Evolutionary conservation across 2,329 filamentous ascomycete species (phyloP).

Genomic region (Ciborinia camelliae): DNA sequence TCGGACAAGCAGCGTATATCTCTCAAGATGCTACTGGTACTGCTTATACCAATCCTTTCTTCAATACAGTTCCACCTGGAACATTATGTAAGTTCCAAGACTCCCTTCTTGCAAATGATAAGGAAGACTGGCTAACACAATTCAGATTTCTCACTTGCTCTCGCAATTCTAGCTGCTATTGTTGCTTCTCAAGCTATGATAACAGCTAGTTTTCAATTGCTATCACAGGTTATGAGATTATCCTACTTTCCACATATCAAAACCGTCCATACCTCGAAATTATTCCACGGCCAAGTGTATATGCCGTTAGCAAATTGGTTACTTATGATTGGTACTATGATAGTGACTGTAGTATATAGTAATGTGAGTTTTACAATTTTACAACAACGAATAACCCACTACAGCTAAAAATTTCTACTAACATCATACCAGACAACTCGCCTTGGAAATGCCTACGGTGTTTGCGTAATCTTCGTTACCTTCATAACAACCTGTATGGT

Average conservation of each 20-base stretch:
- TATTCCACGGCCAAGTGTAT: constrained; percentile 72
- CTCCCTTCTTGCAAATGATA: neutral
- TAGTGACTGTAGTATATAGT: constrained; percentile 71
- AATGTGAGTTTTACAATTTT: constrained; percentile 48
- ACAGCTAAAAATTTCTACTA: neutral
- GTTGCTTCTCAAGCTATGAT: constrained; percentile 79
- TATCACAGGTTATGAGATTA: constrained; percentile 68
- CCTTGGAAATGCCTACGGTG: constrained; percentile 72
- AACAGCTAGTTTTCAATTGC: constrained; percentile 65
- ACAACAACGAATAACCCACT: neutral
- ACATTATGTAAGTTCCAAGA: constrained; percentile 48
- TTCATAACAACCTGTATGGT: constrained; percentile 77
- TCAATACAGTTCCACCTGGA: constrained; percentile 64
- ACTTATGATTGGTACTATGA: constrained; percentile 70
- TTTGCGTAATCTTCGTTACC: constrained; percentile 76
- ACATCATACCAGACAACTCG: constrained; percentile 53
- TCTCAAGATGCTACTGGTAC: constrained; percentile 50
- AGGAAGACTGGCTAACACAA: neutral
- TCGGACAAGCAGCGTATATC: constrained; percentile 72
- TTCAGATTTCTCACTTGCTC: constrained; percentile 56
- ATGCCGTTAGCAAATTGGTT: constrained; percentile 75
- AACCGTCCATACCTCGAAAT: constrained; percentile 65
- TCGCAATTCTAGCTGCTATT: constrained; percentile 68
- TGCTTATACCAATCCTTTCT: constrained; percentile 71
- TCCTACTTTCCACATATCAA: constrained; percentile 73